phyloP scores from a whole-genome alignment of 1,284 basidiomycete genomes.

The Leccinum insolens region DNA sequence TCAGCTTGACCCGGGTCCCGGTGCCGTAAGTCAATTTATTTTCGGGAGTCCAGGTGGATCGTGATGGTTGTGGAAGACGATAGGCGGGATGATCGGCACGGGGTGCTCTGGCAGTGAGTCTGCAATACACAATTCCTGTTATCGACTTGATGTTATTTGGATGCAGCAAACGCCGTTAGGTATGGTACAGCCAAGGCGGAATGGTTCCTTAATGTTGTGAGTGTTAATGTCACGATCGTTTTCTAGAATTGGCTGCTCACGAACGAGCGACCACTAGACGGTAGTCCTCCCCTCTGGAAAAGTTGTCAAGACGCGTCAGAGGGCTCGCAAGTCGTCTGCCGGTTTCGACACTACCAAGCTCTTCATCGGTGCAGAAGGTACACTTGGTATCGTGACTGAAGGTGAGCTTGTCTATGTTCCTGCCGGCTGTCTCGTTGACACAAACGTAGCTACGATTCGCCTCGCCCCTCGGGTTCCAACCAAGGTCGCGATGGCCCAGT shows the following conservation, averaged over 20 bases:
- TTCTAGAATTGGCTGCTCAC: background rate
- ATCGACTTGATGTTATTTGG: background rate
- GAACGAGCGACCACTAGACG: constrained; percentile 43
- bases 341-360: no score
- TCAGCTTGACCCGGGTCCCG: constrained; percentile 56
- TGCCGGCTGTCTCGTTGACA: constrained; percentile 2
- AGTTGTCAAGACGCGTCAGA: constrained; percentile 52
- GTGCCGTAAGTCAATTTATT: constrained; percentile 42
- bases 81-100: constrained; percentile 60
- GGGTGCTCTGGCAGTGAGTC: constrained; percentile 59
- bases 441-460: constrained; percentile 68
- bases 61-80: constrained; percentile 41
- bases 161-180: constrained; percentile 74
- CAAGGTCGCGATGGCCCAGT: constrained; percentile 46
- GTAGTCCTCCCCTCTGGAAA: constrained; percentile 81
- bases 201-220: constrained; percentile 68
- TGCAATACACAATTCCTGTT: background rate
- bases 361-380: constrained; percentile 54
- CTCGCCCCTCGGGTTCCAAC: constrained; percentile 36
- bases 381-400: constrained; percentile 80
- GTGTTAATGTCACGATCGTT: constrained; percentile 24
- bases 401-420: constrained; percentile 36
- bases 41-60: background rate
- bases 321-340: no score
- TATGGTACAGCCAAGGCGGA: constrained; percentile 80